Conservation (phyloP, 1,284 basidiomycete genomes). For the Meira nashicola region DNA sequence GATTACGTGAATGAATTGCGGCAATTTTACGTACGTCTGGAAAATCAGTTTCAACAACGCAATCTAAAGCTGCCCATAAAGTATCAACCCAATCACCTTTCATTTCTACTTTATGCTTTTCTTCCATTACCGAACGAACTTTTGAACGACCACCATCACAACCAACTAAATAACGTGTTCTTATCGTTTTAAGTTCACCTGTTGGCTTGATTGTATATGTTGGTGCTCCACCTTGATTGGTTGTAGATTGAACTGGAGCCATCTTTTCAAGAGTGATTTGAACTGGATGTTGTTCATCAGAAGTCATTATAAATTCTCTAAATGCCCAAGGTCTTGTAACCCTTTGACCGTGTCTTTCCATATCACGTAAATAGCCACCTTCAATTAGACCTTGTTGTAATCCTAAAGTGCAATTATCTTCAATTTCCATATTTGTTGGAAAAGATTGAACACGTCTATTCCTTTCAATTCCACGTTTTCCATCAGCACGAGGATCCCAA, state of each 20-base stretch:
- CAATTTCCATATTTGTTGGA: constrained; percentile 55
- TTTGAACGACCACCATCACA: constrained; percentile 53
- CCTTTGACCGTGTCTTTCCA: constrained; percentile 50
- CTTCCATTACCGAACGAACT: constrained; percentile 50
- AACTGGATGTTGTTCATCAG: constrained; percentile 32
- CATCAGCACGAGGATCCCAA: constrained; percentile 52
- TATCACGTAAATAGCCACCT: constrained; percentile 53
- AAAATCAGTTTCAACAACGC: constrained; percentile 48
- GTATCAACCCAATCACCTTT: constrained; percentile 49
- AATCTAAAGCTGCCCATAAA: constrained; percentile 47
- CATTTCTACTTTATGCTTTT: constrained; percentile 26
- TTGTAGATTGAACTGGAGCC: constrained; percentile 33
- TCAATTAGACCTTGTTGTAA: constrained; percentile 56
- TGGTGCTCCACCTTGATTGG: constrained; percentile 37
- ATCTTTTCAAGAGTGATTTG: constrained; percentile 44
- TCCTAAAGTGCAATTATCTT: constrained; percentile 54
- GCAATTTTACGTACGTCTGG: constrained; percentile 49
- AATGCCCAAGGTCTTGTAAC: constrained; percentile 50
- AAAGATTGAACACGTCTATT: constrained; percentile 54
- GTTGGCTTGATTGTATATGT: constrained; percentile 40
- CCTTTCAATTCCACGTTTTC: constrained; percentile 47
- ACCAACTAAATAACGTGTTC: constrained; percentile 54
- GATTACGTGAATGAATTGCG: constrained; percentile 45
- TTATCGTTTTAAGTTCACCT: constrained; percentile 44
- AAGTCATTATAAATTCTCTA: constrained; percentile 32